Evolutionary conservation across 148 eudicot species (phyloP).

Genomic region (Tetragonia tetragonoides): DNA sequence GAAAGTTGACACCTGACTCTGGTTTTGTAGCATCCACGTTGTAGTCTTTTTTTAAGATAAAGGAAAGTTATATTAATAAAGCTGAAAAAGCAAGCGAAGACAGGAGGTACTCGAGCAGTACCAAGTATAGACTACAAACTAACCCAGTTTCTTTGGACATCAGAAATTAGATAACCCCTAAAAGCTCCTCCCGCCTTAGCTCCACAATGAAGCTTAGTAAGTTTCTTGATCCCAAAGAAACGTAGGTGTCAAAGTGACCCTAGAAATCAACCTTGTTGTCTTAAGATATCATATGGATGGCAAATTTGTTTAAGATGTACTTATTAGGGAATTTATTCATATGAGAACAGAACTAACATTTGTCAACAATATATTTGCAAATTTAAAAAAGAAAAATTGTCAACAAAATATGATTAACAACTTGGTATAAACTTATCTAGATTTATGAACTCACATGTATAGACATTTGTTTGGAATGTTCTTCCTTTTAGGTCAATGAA

Average conservation of each 20-base stretch:
- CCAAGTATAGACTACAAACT: no score
- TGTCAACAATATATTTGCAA: background rate
- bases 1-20: background rate
- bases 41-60: no score
- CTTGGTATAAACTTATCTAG: background rate
- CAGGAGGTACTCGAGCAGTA: no score
- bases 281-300: background rate
- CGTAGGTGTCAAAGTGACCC: no score
- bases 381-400: no score
- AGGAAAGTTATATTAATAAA: no score
- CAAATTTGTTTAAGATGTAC: background rate
- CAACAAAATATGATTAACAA: background rate
- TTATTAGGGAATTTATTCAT: background rate
- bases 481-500: background rate
- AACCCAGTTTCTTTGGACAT: no score
- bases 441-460: background rate
- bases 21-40: background rate
- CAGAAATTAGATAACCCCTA: no score
- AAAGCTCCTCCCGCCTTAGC: no score
- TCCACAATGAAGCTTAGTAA: no score
- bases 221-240: no score
- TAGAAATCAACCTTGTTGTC: background rate
- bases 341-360: background rate
- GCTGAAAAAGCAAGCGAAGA: no score
- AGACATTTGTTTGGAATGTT: background rate